Base-by-base conservation (phyloP, 306 rosid species). In the Lathyrus aphaca region DNA sequence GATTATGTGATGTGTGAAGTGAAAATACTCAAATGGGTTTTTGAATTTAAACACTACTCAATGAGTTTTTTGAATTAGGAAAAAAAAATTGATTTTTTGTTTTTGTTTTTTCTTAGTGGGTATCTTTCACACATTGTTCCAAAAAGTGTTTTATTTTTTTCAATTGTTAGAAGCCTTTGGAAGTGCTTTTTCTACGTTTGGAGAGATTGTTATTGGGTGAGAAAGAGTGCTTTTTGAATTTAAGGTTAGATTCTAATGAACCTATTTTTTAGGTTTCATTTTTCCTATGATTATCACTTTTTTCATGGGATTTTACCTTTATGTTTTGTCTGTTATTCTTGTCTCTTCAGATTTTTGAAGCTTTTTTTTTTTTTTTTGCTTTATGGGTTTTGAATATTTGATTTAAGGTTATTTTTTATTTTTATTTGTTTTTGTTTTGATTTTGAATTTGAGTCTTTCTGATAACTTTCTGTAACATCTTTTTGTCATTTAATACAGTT, bases 401-500 rank as follows among this genome's bases (percentile, higher is more conserved):
- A 19, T 4, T 19, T 21, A 13, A 21, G 58, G 15, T 49, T 49
- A 49, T 32, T 61, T 32, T 61, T 4, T 53, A 51, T 59, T 75
- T 38, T 74, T 2, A 5, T 45, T 45, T 5, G 2, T 0, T 12
- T 5, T 19, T 51, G 7, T 17, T 81, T 77, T 84, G 67, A 76
- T 64, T 62, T 35, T 35, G 39, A 8, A 63, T 43, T 64, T 66
- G 69, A 74, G 58, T 40, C 15, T 39, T 17, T 82, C 86, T 86
- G 90, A 71, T 78, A 65, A 80, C 77, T 81, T 84, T 87, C 83
- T 87, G 86, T 78, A 88, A 79, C 92, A 71, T 78, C 82, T 82
- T 86, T 86, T 95, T 91, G 99, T 95, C 99, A n/a, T 87, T 72
- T 91, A 95, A 95, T 81, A 83, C 91, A 83, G 83, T 86, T 87